These are phyloP conservation scores for Breviolum minutum DNA, from an alignment of 73 alveolate genomes.

Conservation along the genomic window DNA sequence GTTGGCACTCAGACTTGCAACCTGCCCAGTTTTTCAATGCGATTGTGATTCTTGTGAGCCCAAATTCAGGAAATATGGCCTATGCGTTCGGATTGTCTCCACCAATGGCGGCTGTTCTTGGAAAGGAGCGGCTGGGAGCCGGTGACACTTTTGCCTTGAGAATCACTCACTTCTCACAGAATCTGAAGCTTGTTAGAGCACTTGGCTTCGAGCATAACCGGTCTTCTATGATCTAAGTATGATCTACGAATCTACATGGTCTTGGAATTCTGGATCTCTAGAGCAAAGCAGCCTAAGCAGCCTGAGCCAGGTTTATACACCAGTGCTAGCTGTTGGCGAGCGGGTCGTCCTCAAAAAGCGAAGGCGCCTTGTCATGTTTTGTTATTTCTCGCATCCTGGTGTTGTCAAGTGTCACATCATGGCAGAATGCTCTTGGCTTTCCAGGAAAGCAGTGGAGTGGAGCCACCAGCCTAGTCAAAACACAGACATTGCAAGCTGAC, in stretches of 20 bases:
- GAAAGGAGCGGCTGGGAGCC: not conserved
- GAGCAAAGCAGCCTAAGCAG: not conserved
- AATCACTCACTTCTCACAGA: too few species aligned
- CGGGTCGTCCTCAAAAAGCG: slow-evolving; percentile 79
- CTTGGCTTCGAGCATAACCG: too few species aligned
- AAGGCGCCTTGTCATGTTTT: not conserved
- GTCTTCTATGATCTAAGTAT: not conserved
- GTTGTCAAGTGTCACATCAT: not conserved
- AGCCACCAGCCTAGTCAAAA: not conserved
- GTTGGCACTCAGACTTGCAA: not conserved
- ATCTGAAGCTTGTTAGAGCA: too few species aligned
- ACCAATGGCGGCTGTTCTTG: slow-evolving; percentile 73
- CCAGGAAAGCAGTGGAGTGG: slow-evolving; percentile 46
- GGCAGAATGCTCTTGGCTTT: not conserved
- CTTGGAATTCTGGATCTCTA: not conserved
- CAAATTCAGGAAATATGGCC: slow-evolving; percentile 70
- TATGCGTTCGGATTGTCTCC: slow-evolving; percentile 78
- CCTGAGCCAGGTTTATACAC: slow-evolving; percentile 50
- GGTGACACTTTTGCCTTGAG: too few species aligned
- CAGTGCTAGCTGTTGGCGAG: slow-evolving; percentile 85
- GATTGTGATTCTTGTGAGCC: too few species aligned
- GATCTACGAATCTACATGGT: not conserved
- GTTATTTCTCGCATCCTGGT: too few species aligned
- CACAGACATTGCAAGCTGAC: not conserved
- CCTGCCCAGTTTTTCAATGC: not conserved